These are phyloP conservation scores for Linnemannia zychae DNA, from an alignment of 192 early-diverging fungal genomes.

Conservation along the genomic window DNA sequence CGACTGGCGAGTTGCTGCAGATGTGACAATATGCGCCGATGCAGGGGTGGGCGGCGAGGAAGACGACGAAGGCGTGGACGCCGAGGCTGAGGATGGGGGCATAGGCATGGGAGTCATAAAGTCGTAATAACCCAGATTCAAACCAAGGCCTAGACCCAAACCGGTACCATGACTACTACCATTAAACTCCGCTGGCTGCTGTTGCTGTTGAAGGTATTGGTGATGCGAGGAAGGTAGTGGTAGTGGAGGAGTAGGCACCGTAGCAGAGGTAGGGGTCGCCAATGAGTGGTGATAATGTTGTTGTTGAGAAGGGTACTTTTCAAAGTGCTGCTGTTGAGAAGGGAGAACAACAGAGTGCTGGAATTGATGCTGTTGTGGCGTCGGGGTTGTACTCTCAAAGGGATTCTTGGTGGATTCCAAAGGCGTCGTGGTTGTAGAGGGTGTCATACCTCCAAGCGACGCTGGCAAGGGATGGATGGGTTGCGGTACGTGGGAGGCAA, in stretches of 20 bases:
- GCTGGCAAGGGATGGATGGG: background rate
- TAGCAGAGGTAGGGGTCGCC: conserved; percentile 4
- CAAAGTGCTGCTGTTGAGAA: background rate
- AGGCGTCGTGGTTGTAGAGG: too few species aligned
- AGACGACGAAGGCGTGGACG: background rate
- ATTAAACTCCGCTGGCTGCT: background rate
- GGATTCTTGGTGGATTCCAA: too few species aligned
- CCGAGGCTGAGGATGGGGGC: background rate
- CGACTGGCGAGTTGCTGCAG: too few species aligned
- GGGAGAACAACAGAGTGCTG: background rate
- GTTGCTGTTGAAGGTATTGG: conserved; percentile 1
- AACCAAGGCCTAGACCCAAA: background rate
- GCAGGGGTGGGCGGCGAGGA: background rate
- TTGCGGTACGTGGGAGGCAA: background rate
- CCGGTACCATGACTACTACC: background rate
- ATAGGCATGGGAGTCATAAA: background rate
- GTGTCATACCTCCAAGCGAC: too few species aligned
- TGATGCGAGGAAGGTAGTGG: conserved; percentile 12
- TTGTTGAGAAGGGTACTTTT: background rate
- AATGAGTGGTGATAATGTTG: background rate
- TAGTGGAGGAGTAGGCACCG: background rate
- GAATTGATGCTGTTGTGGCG: background rate
- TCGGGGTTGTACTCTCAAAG: too few species aligned
- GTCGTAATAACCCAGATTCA: background rate
- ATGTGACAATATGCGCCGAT: too few species aligned